Conservation (phyloP, 306 rosid genomes). For the Cicer arietinum region DNA sequence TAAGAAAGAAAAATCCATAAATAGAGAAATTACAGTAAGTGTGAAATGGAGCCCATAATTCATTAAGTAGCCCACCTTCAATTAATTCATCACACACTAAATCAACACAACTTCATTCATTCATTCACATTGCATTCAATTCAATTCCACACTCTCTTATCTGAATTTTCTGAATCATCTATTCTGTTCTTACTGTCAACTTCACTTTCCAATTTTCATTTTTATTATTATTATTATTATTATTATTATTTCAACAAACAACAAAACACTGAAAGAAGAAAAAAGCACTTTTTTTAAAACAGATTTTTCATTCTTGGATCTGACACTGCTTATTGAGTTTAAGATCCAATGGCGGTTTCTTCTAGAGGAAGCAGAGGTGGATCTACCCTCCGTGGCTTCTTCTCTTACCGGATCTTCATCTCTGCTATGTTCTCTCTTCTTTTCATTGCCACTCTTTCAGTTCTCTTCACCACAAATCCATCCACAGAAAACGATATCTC, state of each 20-base stretch:
- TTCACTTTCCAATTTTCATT: conserved; percentile 23
- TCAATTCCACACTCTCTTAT: conserved; percentile 26
- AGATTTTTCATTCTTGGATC: conserved; percentile 43
- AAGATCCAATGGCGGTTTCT: conserved; percentile 85
- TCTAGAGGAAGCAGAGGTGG: conserved; percentile 86
- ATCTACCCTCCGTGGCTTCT: conserved; percentile 73
- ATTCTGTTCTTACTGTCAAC: background rate
- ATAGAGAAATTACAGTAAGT: background rate
- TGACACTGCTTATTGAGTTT: conserved; percentile 32
- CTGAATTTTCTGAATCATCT: conserved; percentile 20
- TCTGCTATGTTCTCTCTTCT: conserved; percentile 90
- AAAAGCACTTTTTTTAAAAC: background rate
- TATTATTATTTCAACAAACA: too few relatives aligned
- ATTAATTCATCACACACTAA: background rate
- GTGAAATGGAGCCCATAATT: conserved; percentile 18
- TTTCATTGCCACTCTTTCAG: conserved; percentile 87
- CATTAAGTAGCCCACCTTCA: conserved; percentile 24
- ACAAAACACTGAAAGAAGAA: background rate
- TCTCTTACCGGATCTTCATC: conserved; percentile 95
- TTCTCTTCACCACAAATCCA: conserved; percentile 72
- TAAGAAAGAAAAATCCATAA: conserved; percentile 5
- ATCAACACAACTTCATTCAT: conserved; percentile 3
- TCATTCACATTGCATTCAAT: conserved; percentile 17
- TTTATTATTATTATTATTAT: too few relatives aligned
- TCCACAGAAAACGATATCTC: conserved; percentile 66